Base-by-base conservation (phyloP, 805 yeast genomes). In the Helenozyma rhizophorensis region DNA sequence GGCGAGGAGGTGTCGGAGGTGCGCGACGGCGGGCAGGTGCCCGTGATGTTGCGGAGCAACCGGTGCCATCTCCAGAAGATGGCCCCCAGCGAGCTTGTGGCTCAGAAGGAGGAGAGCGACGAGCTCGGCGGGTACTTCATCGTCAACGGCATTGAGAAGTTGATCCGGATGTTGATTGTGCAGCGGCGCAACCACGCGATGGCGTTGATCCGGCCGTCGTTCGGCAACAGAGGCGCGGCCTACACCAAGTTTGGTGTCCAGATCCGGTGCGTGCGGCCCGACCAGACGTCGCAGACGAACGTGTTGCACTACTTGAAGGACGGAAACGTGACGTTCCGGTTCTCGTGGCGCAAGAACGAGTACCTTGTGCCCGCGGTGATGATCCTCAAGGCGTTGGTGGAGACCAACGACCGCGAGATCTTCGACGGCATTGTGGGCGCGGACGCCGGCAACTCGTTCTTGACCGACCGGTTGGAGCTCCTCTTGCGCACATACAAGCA, bases 161-260 rank as follows among this genome's bases (percentile, higher is more conserved):
- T 93, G 51, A 78, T 93, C 51, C 85, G 98, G 66, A 87, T 93
- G 97, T 77, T 93, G 60, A 87, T 93, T 68, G 97, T 93, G 13
- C 98, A 90, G 65, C 81, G 97, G 60, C 77, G 98, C 62, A 93
- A 93, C 59, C 97, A 89, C 56, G 95, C 97, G 15, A 87, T 93
- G 96, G 97, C 97, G 9, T 78, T 93, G 51, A 82, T 88, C 39
- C 86, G 98, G 67, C 94, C 96, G 21, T 84, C 95, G 9, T 93
- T 90, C 54, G 82, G 81, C 31, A 88, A 88, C 65, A 82, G 98
- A 73, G 98, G 98, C 53, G 83, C 90, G 6, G 64, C 86, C 6
- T 93, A 93, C 64, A 70, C 96, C 25, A 78, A 80, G 39, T 93
- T 63, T 48, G 98, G 98, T 80, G 78, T 93, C 41, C 97, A 89